Base-by-base conservation (phyloP, 495 filamentous ascomycete species). In the Haplographium delicatum region DNA sequence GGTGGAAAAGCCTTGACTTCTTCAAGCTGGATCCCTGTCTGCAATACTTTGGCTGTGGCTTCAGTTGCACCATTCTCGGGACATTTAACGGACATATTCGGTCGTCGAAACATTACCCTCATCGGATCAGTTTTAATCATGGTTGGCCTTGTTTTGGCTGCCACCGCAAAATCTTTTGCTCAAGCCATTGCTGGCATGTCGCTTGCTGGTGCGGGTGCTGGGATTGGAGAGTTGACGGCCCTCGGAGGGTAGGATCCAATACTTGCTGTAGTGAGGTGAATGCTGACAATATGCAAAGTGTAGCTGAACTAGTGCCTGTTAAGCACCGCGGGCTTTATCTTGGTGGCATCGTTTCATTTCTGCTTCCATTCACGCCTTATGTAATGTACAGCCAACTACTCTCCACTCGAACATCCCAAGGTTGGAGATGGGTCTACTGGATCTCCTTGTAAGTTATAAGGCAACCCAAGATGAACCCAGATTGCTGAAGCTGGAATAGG, bases 381-480 rank as follows among this genome's bases (percentile, higher is more conserved):
- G 44, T 47, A 5, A 4, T 47, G 26, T 47, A 47, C 30, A 5
- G 6, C 10, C 44, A 47, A 35, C 44, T 47, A 5, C 44, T 47
- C 8, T 47, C 44, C 8, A 47, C 44, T 34, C 40, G 40, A 6
- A 31, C 44, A 6, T 31, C 25, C n/a, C 26, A 31, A 16, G 30
- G 26, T 5, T 47, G 44, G 44, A 13, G 44, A 34, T 47, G 44
- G 44, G 4, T 5, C 6, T 34, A 11, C 25, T 47, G 44, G 44
- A 47, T 47, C 20, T 33, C 26, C n/a, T 47, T 47, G 40, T 44
- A 25, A 44, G 40, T 44, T 24, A n/a, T n/a, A n/a, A n/a, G n/a
- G n/a, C n/a, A n/a, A n/a, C n/a, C n/a, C n/a, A n/a, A n/a, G n/a
- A n/a, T n/a, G n/a, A n/a, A n/a, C n/a, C n/a, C n/a, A n/a, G n/a